Percentiles rank a stretch among this genome's conserved stretches.
Conservation (phyloP, 2,329 filamentous ascomycete species). For the Hirsutella thompsonii region DNA sequence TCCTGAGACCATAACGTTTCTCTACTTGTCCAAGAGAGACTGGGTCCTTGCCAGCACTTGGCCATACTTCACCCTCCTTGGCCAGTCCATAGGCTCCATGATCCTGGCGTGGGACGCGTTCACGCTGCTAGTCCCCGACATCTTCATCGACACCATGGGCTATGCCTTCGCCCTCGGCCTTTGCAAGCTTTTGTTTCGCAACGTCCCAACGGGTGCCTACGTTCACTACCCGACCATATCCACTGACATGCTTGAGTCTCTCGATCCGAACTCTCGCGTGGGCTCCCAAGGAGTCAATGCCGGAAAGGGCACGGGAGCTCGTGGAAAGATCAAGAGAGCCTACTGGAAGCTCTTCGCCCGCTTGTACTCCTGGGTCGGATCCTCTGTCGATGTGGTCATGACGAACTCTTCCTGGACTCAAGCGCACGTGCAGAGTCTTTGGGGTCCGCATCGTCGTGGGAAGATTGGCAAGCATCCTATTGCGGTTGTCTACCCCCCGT, state of each 20-base stretch:
- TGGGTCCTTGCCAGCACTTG: constrained; percentile 81
- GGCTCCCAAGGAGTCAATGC: constrained; percentile 68
- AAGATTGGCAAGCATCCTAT: constrained; percentile 39
- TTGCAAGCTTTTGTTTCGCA: constrained; percentile 67
- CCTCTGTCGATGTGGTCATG: constrained; percentile 85
- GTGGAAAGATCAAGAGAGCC: constrained; percentile 57
- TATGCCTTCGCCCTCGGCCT: constrained; percentile 85
- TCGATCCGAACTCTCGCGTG: constrained; percentile 47
- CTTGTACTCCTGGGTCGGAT: constrained; percentile 72
- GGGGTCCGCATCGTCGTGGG: constrained; percentile 46
- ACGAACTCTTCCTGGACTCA: constrained; percentile 96
- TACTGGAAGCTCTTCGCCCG: constrained; percentile 84
- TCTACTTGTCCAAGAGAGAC: constrained; percentile 79
- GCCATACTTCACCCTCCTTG: constrained; percentile 83
- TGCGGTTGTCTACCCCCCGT: constrained; percentile 78
- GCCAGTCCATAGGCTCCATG: constrained; percentile 85
- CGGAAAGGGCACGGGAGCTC: constrained; percentile 60
- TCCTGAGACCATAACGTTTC: constrained; percentile 68
- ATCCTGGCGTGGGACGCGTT: constrained; percentile 87
- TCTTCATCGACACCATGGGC: constrained; percentile 97
- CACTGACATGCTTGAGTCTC: constrained; percentile 86
- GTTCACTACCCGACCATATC: constrained; percentile 98
- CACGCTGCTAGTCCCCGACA: constrained; percentile 77
- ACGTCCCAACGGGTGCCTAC: constrained; percentile 78
- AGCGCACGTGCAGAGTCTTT: constrained; percentile 65